Evolutionary conservation across 2,329 filamentous ascomycete species (phyloP), one percentile per base, ranked within the genome.

Genomic region (Dothideomycetes sp.): DNA sequence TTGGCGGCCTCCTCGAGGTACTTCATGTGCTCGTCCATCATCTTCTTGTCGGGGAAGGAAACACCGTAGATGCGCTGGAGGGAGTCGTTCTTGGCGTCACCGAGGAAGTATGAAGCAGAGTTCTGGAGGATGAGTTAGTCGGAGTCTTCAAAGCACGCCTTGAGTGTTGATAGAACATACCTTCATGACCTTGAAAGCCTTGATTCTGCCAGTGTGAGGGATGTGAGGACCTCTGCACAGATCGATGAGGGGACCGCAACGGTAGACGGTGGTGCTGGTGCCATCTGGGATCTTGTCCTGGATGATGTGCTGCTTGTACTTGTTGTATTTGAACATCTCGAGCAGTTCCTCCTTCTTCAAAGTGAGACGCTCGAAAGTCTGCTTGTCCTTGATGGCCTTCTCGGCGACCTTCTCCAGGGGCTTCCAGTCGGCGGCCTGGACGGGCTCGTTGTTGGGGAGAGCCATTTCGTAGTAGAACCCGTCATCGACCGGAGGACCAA

Each of bases 391-490:
- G 64, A 94, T 84, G 49, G 91, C 87, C 58, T 80, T 82, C 56
- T 74, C 71, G 20, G 88, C 84, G 49, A 87, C 78, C 45, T 72
- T 78, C 65, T 94, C 87, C 15, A 96, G 70, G 1, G 83, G 79
- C 62, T 88, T 82, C 76, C 86, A 88, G 64, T 96, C 91, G 43
- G 71, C 64, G 51, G 82, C 71, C 44, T 80, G 77, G 28, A 94
- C 84, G 17, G 73, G 71, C 38, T 70, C 78, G 57, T 80, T 78
- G 27, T 82, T 80, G 33, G 82, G 76, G 31, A 85, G 71, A 22
- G 83, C 83, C 88, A 96, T 95, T 65, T 96, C 86, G 64, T 95
- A 96, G 73, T 94, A 95, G 71, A 94, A 95, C 27, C 87, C 89
- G 62, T 88, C 82, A 39, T 87, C 78, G 31, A 89, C 87, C 8